Evolutionary conservation across 2,329 filamentous ascomycete species (phyloP), one percentile per base, ranked within the genome.

Genomic region (Colletotrichum sp.): DNA sequence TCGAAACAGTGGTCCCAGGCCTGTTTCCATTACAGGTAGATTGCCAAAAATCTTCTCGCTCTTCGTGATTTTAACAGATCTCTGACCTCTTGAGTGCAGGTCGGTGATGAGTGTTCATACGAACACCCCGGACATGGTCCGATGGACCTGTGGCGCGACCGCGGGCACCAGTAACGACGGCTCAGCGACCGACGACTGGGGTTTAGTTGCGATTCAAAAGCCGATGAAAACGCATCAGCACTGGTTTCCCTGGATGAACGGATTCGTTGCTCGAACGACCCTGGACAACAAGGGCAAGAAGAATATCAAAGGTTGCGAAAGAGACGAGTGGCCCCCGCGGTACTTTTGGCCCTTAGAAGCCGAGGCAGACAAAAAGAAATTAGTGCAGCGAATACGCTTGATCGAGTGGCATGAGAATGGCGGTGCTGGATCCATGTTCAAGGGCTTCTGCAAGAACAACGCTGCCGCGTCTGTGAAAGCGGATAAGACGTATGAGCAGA

Each of bases 221-320:
- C 21, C 12, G 10, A 26, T 1, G 24, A 59, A 26, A 9, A 21
- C 55, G n/a, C 55, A 26, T 21, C 55, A 36, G 30, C 34, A 55
- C 21, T 55, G 49, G 49, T 55, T 55, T 0, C 49, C 49, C 18
- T 55, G 49, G 49, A 1, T 24, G 15, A 55, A 55, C n/a, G 49
- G 49, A 21, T 55, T 55, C 49, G 49, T 55, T 21, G 49, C 49
- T 0, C 49, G 49, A 13, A 55, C 49, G 21, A 55, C 49, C 49
- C 2, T 55, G 49, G 4, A 1, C 55, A 24, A 15, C 1, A 1
- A 16, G 1, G 24, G 21, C 0, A 10, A 13, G 5, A 1, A 59
- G 24, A 59, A 28, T 1, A 1, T 24, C 55, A 28, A 59, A 8
- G 55, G 24, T 0, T 59, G 55, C 1, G 55, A 59, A 12, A 59